These are phyloP conservation scores for Trametes punicea DNA, from an alignment of 768 basidiomycete genomes.

Conservation along the genomic window DNA sequence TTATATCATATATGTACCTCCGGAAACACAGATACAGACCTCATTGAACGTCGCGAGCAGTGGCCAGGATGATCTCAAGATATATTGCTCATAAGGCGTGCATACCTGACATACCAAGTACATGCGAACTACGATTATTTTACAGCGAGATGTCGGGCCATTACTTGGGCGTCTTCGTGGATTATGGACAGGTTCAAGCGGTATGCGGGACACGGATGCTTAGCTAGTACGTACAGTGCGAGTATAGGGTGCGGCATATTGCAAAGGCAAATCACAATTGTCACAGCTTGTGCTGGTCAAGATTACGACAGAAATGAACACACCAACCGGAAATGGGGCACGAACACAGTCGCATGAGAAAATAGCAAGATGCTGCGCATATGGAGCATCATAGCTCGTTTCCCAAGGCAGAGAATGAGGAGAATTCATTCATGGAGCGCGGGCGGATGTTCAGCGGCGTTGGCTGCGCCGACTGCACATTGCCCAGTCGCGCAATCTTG, in stretches of 20 bases:
- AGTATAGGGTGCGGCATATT: not conserved
- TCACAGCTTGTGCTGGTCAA: not conserved
- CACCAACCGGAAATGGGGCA: not conserved
- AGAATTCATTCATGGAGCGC: conserved; percentile 11
- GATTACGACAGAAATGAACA: not conserved
- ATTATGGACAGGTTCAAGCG: not conserved
- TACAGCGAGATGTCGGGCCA: not conserved
- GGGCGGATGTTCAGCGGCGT: conserved; percentile 11
- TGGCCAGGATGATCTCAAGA: not conserved
- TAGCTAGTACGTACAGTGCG: not conserved
- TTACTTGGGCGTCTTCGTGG: no score
- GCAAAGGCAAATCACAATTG: not conserved
- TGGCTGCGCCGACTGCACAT: not conserved
- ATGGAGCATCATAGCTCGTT: conserved; percentile 15
- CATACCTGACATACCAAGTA: conserved; percentile 2
- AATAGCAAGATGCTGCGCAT: not conserved
- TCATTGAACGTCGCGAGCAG: not conserved
- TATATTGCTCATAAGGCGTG: not conserved
- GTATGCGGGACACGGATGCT: not conserved
- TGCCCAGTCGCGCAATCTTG: conserved; percentile 15
- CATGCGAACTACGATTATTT: not conserved
- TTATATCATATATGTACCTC: no score
- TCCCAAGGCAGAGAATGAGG: conserved; percentile 10
- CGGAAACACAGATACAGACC: not conserved
- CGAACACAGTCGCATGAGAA: not conserved